Conservation (phyloP, 106 monocot species). For the Narthecium ossifragum region DNA sequence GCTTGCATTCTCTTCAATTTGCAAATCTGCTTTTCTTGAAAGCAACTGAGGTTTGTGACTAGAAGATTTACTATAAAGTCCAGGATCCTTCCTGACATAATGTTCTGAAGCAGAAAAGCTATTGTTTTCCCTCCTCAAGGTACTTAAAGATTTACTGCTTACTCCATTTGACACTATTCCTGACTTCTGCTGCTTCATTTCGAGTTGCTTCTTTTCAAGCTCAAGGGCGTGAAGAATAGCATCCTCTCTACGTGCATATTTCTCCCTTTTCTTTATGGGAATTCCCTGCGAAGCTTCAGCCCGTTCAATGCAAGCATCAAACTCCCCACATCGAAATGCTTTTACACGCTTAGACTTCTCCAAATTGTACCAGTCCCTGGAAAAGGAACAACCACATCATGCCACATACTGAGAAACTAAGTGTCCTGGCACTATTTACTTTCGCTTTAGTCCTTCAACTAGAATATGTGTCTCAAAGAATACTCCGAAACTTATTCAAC, state of each 20-base stretch:
- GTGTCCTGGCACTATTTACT: no score
- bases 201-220: constrained; percentile 35
- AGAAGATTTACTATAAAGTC: constrained; percentile 1
- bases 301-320: constrained; percentile 96
- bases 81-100: background rate
- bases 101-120: constrained; percentile 25
- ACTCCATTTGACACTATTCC: constrained; percentile 14
- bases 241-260: constrained; percentile 95
- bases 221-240: constrained; percentile 99
- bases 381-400: constrained; percentile 5
- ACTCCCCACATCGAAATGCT: constrained; percentile 94
- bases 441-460: no score
- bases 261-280: constrained; percentile 91
- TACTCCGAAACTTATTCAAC: no score
- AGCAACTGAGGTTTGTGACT: constrained; percentile 19
- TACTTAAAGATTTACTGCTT: constrained; percentile 16
- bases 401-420: no score
- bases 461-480: no score
- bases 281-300: constrained; percentile 77
- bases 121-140: constrained; percentile 25
- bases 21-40: constrained; percentile 18
- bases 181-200: constrained; percentile 23
- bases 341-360: constrained; percentile 98
- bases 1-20: constrained; percentile 16
- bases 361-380: constrained; percentile 97